Percentiles rank a stretch among this genome's conserved stretches.
Conservation (phyloP, 345 rosid genomes). For the Salix viminalis region DNA sequence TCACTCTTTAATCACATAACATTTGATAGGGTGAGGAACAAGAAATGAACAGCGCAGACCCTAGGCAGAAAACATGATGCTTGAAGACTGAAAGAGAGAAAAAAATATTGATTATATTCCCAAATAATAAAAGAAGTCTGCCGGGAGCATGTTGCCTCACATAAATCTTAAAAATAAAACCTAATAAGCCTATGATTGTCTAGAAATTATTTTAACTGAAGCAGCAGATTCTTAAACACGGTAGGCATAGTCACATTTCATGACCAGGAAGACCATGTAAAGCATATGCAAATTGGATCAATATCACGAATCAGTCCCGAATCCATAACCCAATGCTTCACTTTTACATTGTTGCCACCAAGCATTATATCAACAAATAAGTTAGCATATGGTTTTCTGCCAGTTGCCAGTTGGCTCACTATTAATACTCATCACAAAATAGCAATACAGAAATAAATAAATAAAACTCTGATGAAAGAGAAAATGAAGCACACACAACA, state of each 20-base stretch:
- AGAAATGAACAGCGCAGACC: background rate
- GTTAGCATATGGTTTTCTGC: background rate
- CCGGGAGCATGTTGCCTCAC: background rate
- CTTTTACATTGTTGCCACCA: background rate
- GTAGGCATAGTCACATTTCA: background rate
- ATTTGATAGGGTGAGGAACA: background rate
- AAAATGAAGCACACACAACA: background rate
- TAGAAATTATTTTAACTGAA: background rate
- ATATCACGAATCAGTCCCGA: background rate
- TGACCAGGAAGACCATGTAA: background rate
- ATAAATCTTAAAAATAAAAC: too few relatives aligned
- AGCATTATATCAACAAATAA: background rate
- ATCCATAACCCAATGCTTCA: background rate
- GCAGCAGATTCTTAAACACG: background rate
- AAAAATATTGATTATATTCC: background rate
- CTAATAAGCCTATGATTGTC: background rate
- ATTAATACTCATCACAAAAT: background rate
- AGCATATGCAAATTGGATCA: background rate
- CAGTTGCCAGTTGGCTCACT: background rate
- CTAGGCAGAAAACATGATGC: background rate
- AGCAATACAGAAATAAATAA: background rate
- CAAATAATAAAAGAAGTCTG: background rate
- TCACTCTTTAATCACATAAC: background rate
- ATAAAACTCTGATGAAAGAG: background rate
- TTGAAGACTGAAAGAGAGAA: background rate